phyloP scores from a whole-genome alignment of 768 basidiomycete genomes.

The Suillus discolor region DNA sequence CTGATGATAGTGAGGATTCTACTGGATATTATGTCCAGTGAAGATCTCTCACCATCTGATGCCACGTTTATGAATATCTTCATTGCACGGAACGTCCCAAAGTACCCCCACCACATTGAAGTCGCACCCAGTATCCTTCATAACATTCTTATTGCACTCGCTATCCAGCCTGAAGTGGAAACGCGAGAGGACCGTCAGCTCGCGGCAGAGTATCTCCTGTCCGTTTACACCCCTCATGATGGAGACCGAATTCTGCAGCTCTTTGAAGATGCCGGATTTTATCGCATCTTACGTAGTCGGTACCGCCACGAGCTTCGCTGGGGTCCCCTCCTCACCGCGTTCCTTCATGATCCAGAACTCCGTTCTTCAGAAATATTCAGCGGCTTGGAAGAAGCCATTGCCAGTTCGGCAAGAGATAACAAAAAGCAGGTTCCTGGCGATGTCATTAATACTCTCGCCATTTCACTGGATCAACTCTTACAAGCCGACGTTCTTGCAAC shows the following conservation, averaged over 20 bases:
- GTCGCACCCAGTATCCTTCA: constrained; percentile 58
- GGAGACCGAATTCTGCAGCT: constrained; percentile 63
- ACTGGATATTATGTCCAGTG: constrained; percentile 68
- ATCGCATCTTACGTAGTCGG: constrained; percentile 83
- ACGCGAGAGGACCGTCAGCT: constrained; percentile 95
- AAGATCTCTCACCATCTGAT: constrained; percentile 59
- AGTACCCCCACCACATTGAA: constrained; percentile 87
- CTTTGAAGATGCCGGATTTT: constrained; percentile 87
- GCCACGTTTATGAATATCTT: constrained; percentile 92
- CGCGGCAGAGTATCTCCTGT: constrained; percentile 91
- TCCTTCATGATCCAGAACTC: constrained; percentile 72
- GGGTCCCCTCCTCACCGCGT: constrained; percentile 72
- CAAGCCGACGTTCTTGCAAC: constrained; percentile 62
- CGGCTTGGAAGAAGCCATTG: constrained; percentile 65
- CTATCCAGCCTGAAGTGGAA: constrained; percentile 69
- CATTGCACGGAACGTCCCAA: constrained; percentile 93
- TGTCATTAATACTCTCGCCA: constrained; percentile 52
- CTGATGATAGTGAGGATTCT: constrained; percentile 83
- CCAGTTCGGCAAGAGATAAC: constrained; percentile 44
- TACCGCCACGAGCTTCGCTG: constrained; percentile 77
- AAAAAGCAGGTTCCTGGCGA: constrained; percentile 57
- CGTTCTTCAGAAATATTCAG: constrained; percentile 61
- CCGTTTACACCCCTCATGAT: constrained; percentile 86
- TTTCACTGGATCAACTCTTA: constrained; percentile 68
- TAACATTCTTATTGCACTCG: constrained; percentile 74